These are phyloP conservation scores for Amoebophrya sp. DNA, from an alignment of 169 alveolate genomes.

Conservation along the genomic window DNA sequence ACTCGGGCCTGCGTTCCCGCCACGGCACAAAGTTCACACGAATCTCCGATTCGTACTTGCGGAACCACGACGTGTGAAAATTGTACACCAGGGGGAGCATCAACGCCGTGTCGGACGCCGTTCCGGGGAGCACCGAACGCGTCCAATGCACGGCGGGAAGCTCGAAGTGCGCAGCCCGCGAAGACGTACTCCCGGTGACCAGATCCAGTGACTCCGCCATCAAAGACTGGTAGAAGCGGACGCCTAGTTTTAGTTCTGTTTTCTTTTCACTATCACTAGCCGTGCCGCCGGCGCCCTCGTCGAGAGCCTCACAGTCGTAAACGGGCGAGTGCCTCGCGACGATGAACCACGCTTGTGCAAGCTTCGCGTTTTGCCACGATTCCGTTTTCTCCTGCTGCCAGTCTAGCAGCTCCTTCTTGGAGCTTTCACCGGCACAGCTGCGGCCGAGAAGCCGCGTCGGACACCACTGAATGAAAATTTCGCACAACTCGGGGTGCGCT, in stretches of 20 bases:
- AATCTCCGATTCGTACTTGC: not conserved
- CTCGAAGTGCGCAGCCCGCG: not conserved
- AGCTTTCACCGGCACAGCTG: not conserved
- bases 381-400: not conserved
- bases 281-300: not conserved
- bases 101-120: not conserved
- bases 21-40: not conserved
- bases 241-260: not conserved
- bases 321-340: not conserved
- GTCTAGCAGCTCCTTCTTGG: not conserved
- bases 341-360: not conserved
- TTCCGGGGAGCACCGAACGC: not conserved
- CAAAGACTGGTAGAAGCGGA: not conserved
- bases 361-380: not conserved
- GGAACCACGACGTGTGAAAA: not conserved
- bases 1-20: not conserved
- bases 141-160: not conserved
- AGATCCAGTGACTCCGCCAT: no score
- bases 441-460: not conserved
- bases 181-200: no score
- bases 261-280: not conserved
- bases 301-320: not conserved
- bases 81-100: not conserved
- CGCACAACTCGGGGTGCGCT: not conserved
- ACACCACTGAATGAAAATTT: not conserved